Evolutionary conservation across 306 rosid genomes (phyloP), one percentile per base, ranked within the genome.

Genomic region (Prosopis cineraria): DNA sequence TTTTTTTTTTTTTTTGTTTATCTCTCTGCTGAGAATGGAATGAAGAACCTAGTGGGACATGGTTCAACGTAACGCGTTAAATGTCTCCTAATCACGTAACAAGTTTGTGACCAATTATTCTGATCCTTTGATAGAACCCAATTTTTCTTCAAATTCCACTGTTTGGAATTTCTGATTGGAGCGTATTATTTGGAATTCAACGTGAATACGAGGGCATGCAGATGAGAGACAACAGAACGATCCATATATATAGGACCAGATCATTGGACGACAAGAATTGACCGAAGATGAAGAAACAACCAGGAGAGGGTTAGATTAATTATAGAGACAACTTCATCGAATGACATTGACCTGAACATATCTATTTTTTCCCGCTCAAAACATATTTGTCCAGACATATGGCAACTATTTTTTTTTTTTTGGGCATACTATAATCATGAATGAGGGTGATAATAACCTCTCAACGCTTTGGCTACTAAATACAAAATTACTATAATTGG

Each of bases 91-190:
- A 20, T 72, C 7, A 5, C 16, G 64, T 50, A 33, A 47, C 27
- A 33, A 11, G 19, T 11, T 71, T 50, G 56, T 40, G 37, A 78
- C 56, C 45, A 78, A 68, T 22, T 30, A 69, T 40, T 52, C 43
- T 17, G 56, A 39, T 17, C 12, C 12, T 58, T 55, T 27, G 31
- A 24, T 22, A 22, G 22, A 30, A 72, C 29, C 5, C 59, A 52
- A 52, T 27, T 52, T 52, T 7, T 52, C 27, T 52, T 52, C 59
- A 52, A 44, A 14, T n/a, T n/a, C n/a, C 29, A 52, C 24, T n/a
- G 24, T 3, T 52, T 7, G 27, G 27, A 8, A 50, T 50, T 19
- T n/a, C 25, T 50, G 12, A 50, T 50, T 50, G 58, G 59, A 20
- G 7, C n/a, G 2, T 8, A 3, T 52, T n/a, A 48, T n/a, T 20